These are phyloP conservation scores for Trametes elegans DNA, from an alignment of 768 basidiomycete genomes.

Conservation along the genomic window DNA sequence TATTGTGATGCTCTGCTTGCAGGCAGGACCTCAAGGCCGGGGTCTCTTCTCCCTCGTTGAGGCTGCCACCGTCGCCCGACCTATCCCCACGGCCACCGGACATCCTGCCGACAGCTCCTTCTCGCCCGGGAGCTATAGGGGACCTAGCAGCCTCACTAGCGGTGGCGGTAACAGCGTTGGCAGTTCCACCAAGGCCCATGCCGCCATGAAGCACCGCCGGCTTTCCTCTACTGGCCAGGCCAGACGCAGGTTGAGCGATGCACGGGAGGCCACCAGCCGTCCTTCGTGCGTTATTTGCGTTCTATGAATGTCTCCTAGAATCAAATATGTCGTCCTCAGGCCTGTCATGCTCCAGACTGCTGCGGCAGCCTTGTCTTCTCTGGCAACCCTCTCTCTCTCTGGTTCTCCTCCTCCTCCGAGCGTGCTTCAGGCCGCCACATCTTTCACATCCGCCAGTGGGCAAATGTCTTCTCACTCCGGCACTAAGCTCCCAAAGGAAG, in stretches of 20 bases:
- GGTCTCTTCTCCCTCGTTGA: slow-evolving; percentile 20
- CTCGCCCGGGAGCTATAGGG: slow-evolving; percentile 21
- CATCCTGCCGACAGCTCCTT: slow-evolving; percentile 6
- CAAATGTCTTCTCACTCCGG: slow-evolving; percentile 18
- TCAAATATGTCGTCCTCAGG: slow-evolving; percentile 26
- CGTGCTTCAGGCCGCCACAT: slow-evolving; percentile 21
- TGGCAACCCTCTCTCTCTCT: slow-evolving; percentile 42
- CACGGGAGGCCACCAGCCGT: slow-evolving; percentile 70
- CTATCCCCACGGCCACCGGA: slow-evolving; percentile 7
- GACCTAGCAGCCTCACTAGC: slow-evolving; percentile 26
- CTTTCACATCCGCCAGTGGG: slow-evolving; percentile 23
- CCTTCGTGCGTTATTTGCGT: slow-evolving; percentile 57
- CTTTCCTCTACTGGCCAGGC: slow-evolving; percentile 69
- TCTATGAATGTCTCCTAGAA: not conserved
- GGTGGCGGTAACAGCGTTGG: slow-evolving; percentile 27
- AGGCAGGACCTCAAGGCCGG: slow-evolving; percentile 2
- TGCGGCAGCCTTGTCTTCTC: slow-evolving; percentile 36
- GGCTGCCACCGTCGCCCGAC: slow-evolving; percentile 16
- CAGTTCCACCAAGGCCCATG: slow-evolving; percentile 27
- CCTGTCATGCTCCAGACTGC: slow-evolving; percentile 36
- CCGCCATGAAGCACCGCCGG: slow-evolving; percentile 56
- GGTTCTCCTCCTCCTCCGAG: slow-evolving; percentile 37
- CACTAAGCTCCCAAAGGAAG: slow-evolving; percentile 20
- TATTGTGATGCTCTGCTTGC: not conserved
- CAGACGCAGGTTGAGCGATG: slow-evolving; percentile 73